A percentile compares a stretch with the other conserved stretches of the same genome.
These are phyloP conservation scores for Mycena floridula DNA, from an alignment of 768 basidiomycete genomes.

Conservation along the genomic window DNA sequence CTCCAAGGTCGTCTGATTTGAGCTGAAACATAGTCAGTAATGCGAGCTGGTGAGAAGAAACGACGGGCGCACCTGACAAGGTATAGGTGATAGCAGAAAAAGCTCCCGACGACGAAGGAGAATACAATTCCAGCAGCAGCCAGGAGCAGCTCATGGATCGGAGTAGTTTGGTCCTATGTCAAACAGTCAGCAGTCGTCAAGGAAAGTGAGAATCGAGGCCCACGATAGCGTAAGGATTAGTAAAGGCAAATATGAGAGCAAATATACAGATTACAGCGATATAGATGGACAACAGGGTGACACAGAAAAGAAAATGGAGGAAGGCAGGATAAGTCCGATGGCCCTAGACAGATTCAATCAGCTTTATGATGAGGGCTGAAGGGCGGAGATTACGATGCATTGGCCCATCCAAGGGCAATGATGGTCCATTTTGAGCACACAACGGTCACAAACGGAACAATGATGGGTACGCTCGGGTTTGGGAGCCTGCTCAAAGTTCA, in stretches of 20 bases:
- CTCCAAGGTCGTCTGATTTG: conserved; percentile 84
- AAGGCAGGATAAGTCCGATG: conserved; percentile 82
- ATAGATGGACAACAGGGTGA: conserved; percentile 60
- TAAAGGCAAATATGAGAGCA: conserved; percentile 61
- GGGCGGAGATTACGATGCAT: conserved; percentile 57
- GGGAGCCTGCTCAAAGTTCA: conserved; percentile 37
- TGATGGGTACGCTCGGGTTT: conserved; percentile 82
- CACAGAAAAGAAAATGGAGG: conserved; percentile 65
- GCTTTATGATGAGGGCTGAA: background rate
- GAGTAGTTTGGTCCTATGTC: conserved; percentile 53
- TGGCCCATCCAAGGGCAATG: conserved; percentile 82
- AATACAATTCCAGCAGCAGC: conserved; percentile 55
- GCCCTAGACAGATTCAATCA: conserved; percentile 39
- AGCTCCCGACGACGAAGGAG: conserved; percentile 65
- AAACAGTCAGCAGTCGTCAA: conserved; percentile 1
- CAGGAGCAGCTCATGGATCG: conserved; percentile 66
- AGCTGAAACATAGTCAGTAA: conserved; percentile 32
- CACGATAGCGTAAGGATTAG: conserved; percentile 57
- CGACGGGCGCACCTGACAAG: conserved; percentile 63
- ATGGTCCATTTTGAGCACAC: conserved; percentile 86
- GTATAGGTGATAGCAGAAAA: conserved; percentile 71
- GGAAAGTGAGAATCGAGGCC: conserved; percentile 16
- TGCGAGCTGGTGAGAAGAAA: background rate
- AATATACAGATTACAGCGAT: conserved; percentile 44
- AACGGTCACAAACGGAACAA: conserved; percentile 67